Evolutionary conservation across 2,329 filamentous ascomycete species (phyloP), one percentile per base, ranked within the genome.

Genomic region (Aspergillus nomiae): DNA sequence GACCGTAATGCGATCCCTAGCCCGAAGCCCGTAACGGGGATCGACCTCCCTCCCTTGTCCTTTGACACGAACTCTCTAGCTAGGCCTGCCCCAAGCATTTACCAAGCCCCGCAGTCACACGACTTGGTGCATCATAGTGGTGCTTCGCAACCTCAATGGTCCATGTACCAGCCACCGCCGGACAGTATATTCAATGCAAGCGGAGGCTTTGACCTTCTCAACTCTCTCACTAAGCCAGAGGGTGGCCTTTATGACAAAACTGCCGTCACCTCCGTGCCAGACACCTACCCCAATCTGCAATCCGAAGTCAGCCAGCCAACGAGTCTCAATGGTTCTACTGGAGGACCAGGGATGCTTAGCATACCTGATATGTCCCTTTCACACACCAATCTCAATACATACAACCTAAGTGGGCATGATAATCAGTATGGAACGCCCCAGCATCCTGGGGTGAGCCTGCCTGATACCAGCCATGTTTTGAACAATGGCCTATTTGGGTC

Each of bases 1-100:
- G 74, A 75, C 38, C 74, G 76, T 14, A 76, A 68, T 34, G 65
- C 71, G 5, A 77, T 74, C 9, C 79, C 77, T 53, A 81, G 78
- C 61, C 77, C 79, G 1, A 69, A 72, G 26, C 69, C 74, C 12
- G 63, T 63, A 4, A 65, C 70, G 19, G 74, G 74, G 11, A 70
- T 76, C 43, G 76, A 77, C 53, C 72, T 78, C 16, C 76, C 74
- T 32, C 75, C 77, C n/a, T 66, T 78, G 28, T 73, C 76, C 14
- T 64, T 78, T 32, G 76, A 79, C 38, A 73, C 76, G 0, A 71
- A 78, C 51, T 66, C 77, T 21, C 66, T 76, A 45, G 73, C 69
- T 56, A 75, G 74, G 58, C 73, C 72, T 2, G 61, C 71, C n/a
- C 70, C 73, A 8, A 69, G 61, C 56, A 64, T 77, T 6, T 78